Conservation (phyloP, 202 grass and related monocot species). For the Setaria viridis region DNA sequence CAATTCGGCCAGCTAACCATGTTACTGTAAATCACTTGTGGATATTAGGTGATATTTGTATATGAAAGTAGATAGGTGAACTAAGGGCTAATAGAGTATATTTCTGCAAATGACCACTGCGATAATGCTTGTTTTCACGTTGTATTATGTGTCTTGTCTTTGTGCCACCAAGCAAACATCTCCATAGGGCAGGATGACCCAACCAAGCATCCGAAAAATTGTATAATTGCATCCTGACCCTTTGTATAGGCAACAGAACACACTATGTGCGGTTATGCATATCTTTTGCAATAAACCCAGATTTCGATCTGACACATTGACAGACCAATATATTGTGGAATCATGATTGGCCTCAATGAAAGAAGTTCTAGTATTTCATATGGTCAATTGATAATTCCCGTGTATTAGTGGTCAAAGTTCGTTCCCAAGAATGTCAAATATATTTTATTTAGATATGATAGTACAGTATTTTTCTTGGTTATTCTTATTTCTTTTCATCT, state of each 20-base stretch:
- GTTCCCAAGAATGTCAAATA: slow-evolving; percentile 27
- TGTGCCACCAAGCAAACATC: not conserved
- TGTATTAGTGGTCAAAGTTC: slow-evolving; percentile 21
- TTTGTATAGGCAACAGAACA: not conserved
- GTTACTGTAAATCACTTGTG: not conserved
- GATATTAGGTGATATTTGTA: not conserved
- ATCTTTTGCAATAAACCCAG: not conserved
- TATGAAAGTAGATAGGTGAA: not conserved
- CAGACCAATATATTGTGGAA: slow-evolving; percentile 3
- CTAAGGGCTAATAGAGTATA: not conserved
- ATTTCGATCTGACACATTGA: not conserved
- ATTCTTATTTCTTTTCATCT: slow-evolving; percentile 47
- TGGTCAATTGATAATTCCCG: slow-evolving; percentile 2
- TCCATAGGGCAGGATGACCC: not conserved
- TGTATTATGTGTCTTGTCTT: not conserved
- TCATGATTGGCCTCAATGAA: not conserved
- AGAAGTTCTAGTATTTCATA: slow-evolving; percentile 12
- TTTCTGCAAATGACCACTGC: not conserved
- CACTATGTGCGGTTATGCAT: not conserved
- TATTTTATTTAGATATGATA: slow-evolving; percentile 12
- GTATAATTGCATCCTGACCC: not conserved
- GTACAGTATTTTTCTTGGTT: slow-evolving; percentile 9
- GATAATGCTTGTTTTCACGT: not conserved
- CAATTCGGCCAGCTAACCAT: not conserved
- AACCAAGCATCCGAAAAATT: not conserved